These are phyloP conservation scores for Paragyromitra xinjiangensis DNA, from an alignment of 495 filamentous ascomycete species.

Conservation along the genomic window DNA sequence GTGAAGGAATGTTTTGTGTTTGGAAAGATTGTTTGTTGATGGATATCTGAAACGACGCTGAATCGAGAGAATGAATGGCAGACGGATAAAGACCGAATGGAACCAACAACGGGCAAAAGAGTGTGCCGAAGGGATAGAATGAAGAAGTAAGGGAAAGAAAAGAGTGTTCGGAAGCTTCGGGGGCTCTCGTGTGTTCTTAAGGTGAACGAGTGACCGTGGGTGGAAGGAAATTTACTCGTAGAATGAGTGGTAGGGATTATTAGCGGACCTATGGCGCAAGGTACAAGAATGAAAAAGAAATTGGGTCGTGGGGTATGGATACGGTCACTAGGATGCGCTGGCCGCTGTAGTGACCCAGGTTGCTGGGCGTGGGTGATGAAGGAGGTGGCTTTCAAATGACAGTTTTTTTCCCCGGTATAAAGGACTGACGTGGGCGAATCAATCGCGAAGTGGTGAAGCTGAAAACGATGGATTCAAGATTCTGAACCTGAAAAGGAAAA, in stretches of 20 bases:
- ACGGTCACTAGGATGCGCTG: constrained; percentile 45
- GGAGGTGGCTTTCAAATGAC: constrained; percentile 29
- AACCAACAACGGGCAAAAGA: constrained; percentile 31
- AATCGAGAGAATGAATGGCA: constrained; percentile 34
- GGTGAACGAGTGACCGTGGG: constrained; percentile 35
- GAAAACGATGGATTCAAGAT: constrained; percentile 5
- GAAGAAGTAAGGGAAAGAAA: constrained; percentile 10
- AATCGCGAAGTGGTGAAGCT: constrained; percentile 3
- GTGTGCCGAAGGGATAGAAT: constrained; percentile 37
- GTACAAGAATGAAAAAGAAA: constrained; percentile 41
- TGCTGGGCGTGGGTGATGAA: constrained; percentile 32
- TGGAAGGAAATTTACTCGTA: constrained; percentile 10
- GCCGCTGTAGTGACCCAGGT: constrained; percentile 39
- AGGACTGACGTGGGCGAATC: constrained; percentile 35
- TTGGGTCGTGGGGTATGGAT: constrained; percentile 38
- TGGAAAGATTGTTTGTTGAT: constrained; percentile 27
- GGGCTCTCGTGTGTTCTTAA: constrained; percentile 45
- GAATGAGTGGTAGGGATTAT: constrained; percentile 26
- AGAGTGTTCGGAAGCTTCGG: constrained; percentile 6
- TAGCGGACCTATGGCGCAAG: constrained; percentile 38
- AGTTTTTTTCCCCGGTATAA: constrained; percentile 4
- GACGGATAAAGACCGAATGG: constrained; percentile 32
- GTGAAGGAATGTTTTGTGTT: constrained; percentile 20
- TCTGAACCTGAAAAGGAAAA: neutral
- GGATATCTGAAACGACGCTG: constrained; percentile 33